Conservation (phyloP, 345 rosid genomes). For the Eucalyptus pauciflora region DNA sequence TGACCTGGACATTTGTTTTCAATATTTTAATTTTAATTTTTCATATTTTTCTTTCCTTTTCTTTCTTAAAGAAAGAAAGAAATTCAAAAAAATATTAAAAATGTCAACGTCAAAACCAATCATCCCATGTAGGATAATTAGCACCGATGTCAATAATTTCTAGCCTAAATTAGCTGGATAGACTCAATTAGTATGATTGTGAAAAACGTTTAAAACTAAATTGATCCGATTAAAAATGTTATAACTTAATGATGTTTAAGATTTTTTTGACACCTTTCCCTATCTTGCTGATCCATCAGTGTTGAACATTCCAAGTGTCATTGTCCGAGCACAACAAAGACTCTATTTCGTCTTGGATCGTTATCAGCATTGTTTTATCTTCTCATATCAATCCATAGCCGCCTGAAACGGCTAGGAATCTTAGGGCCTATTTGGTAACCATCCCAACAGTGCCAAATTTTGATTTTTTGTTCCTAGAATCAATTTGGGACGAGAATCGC, state of each 20-base stretch:
- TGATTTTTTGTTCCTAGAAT: no score
- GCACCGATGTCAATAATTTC: rapidly evolving
- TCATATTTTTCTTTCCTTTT: no score
- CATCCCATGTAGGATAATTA: background rate
- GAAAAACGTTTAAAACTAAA: no score
- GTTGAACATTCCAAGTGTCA: background rate
- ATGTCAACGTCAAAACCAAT: background rate
- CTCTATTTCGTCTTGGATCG: background rate
- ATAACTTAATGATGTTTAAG: no score
- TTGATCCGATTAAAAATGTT: no score
- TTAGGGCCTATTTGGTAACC: no score
- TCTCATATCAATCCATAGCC: background rate
- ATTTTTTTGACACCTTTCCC: no score
- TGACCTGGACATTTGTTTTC: background rate
- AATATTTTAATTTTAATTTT: no score
- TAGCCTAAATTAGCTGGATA: rapidly evolving
- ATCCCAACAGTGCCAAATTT: no score
- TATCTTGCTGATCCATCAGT: background rate
- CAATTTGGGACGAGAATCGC: no score
- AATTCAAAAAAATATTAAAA: no score
- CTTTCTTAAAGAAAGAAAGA: background rate
- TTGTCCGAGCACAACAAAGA: background rate
- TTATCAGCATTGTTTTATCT: background rate
- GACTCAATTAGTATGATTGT: no score
- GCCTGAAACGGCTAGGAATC: background rate